Evolutionary conservation across 1,139 yeast species (phyloP), one percentile per base, ranked within the genome.

Genomic region (Diutina rugosa): DNA sequence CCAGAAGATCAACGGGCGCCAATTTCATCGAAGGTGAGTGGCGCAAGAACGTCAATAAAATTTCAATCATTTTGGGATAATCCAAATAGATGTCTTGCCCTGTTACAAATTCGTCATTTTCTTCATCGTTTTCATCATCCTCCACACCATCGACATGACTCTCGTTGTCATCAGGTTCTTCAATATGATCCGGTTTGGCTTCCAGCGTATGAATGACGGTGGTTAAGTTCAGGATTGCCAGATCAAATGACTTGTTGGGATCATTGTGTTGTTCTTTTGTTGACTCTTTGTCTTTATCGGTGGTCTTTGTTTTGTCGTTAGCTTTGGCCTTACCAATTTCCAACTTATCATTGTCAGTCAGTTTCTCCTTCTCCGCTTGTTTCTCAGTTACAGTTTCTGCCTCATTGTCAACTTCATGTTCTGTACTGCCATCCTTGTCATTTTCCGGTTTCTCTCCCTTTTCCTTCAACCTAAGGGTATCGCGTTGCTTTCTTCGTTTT

Each of bases 71-170:
- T 63, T 82, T 87, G 4, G 90, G 82, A 64, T 84, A 90, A 68
- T 91, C 95, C 55, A 93, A 78, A 59, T 81, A 82, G 26, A 90
- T 85, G 65, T 93, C 96, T 66, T 90, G 97, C 0, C 97, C 97
- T 3, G 89, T 89, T 18, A 85, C 75, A 63, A 86, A 86, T 9
- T 83, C 70, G 6, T 63, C 62, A 26, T 83, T 88, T 28, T 82
- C 85, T 38, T 59, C 58, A 46, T 46, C 56, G 47, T 9, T 54
- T 35, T 46, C 58, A n/a, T n/a, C 45, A n/a, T 45, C 54, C 12
- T 59, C 44, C 9, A 51, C 62, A 28, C 82, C 88, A 29, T 82
- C 85, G 38, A 59, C 58, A 41, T 46, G 55, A 46, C 9, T 54
- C 44, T 49, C 58, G 12, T 21, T 46, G 12, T 47, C 55, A n/a